Evolutionary conservation across 495 filamentous ascomycete genomes (phyloP).

Genomic region (Penicillium bialowiezense): DNA sequence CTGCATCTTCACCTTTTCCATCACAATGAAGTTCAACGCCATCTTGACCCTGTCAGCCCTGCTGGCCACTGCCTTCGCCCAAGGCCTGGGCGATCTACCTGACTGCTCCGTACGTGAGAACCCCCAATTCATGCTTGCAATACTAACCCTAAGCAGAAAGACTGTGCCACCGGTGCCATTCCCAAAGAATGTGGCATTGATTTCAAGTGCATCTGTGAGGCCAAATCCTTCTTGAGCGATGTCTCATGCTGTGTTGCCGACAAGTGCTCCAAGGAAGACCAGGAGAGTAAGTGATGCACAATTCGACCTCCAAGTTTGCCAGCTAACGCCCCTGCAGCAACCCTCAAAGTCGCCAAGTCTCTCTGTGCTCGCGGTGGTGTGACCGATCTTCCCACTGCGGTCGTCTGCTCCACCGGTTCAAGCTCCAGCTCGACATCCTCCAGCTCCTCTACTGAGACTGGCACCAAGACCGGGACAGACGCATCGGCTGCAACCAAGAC

Average conservation of each 20-base stretch:
- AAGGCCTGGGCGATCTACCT: slow-evolving; percentile 45
- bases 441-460: slow-evolving; percentile 18
- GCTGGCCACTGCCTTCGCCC: slow-evolving; percentile 36
- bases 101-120: slow-evolving; percentile 42
- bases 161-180: slow-evolving; percentile 49
- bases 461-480: slow-evolving; percentile 14
- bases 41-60: slow-evolving; percentile 29
- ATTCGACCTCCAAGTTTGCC: neutral
- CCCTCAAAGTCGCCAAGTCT: slow-evolving; percentile 44
- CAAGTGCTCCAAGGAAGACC: slow-evolving; percentile 52
- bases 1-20: neutral
- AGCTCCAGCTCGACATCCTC: slow-evolving; percentile 15
- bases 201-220: slow-evolving; percentile 65
- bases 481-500: slow-evolving; percentile 14
- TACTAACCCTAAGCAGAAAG: slow-evolving; percentile 37
- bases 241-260: slow-evolving; percentile 66
- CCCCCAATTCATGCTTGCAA: neutral
- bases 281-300: slow-evolving; percentile 45
- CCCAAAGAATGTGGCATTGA: slow-evolving; percentile 55
- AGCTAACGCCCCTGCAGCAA: slow-evolving; percentile 29
- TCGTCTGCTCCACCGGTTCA: slow-evolving; percentile 31
- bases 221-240: slow-evolving; percentile 52
- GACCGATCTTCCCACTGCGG: slow-evolving; percentile 34
- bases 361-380: slow-evolving; percentile 49
- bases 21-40: slow-evolving; percentile 39